Base-by-base conservation (phyloP, 2,329 filamentous ascomycete species). In the Lachnum nothofagi region DNA sequence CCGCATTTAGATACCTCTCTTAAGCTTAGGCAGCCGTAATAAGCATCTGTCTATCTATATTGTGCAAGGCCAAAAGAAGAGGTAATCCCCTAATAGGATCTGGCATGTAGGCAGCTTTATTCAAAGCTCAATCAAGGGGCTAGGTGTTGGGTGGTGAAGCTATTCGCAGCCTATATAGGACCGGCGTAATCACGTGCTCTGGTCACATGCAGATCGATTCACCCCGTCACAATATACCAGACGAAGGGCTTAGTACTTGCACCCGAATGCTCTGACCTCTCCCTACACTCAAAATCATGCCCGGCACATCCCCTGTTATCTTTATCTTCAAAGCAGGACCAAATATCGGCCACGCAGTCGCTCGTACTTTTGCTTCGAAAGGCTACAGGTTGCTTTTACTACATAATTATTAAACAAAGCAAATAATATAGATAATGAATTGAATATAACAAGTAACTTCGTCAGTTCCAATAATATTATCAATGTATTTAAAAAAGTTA, bases 281-380 rank as follows among this genome's bases (percentile, higher is more conserved):
- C n/a, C 6, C 4, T 3, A 35, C 16, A 35, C 33, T 35, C 33
- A 35, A 5, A 35, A 35, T 35, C 33, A 9, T 35, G 33, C 33
- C 33, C 33, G 33, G 33, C 33, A 35, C 3, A 35, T 47, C 44
- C 29, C 52, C 52, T 37, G 39, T 58, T 46, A 53, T 65, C 40
- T 63, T 72, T 47, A 68, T 73, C 52, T 62, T 72, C 43, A 70
- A 70, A 20, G 61, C 68, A 16, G 70, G 70, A 1, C 51, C 67
- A 29, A 70, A 68, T 46, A 58, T 72, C 25, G 70, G 68, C 7
- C 49, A 58, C 4, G 45, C 58, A 27, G 63, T 68, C 12, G 67
- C 67, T 17, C 51, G 58, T 19, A 56, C 59, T 14, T 71, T 72
- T 51, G 60, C 64, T 4, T 39, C 31, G 5, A 68, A 68, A 42